Conservation (phyloP, 2,329 filamentous ascomycete species). For the Calonectria crousiana region DNA sequence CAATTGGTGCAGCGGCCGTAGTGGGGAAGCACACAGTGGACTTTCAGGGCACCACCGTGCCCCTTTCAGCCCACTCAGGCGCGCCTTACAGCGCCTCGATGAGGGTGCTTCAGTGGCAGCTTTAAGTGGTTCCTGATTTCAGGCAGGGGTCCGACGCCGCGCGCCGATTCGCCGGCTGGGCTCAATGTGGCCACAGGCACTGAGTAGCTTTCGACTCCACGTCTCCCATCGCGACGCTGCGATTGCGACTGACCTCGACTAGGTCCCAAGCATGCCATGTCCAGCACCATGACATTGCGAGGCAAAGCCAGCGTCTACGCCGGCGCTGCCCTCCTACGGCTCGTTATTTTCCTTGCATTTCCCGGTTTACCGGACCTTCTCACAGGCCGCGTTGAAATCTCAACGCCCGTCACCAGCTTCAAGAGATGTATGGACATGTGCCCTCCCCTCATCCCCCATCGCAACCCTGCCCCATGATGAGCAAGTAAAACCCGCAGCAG, state of each 20-base stretch:
- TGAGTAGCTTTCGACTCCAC: slow-evolving; percentile 27
- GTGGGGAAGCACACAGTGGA: not conserved
- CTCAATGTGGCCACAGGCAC: slow-evolving; percentile 47
- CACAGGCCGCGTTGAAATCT: slow-evolving; percentile 93
- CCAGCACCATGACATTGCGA: slow-evolving; percentile 54
- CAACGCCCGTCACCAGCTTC: slow-evolving; percentile 97
- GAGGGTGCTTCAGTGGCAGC: slow-evolving; percentile 32
- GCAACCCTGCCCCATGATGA: not conserved
- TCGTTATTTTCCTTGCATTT: slow-evolving; percentile 84
- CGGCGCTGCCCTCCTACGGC: slow-evolving; percentile 81
- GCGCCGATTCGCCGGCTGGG: slow-evolving; percentile 28
- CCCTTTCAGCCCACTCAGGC: slow-evolving; percentile 24
- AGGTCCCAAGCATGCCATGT: slow-evolving; percentile 50
- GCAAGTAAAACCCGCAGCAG: not conserved
- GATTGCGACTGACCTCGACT: slow-evolving; percentile 29
- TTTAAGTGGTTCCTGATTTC: slow-evolving; percentile 34
- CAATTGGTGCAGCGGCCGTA: too few relatives aligned
- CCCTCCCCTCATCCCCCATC: slow-evolving; percentile 28
- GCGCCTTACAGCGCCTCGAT: slow-evolving; percentile 27
- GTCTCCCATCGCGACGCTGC: slow-evolving; percentile 40
- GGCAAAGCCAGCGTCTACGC: slow-evolving; percentile 72
- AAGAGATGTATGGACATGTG: slow-evolving; percentile 80
- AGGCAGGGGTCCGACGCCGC: slow-evolving; percentile 23
- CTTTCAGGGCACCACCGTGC: slow-evolving; percentile 14
- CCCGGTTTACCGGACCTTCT: slow-evolving; percentile 87